phyloP scores from a whole-genome alignment of 352 stramenopile genomes.

The Thalassiosira delicatula region DNA sequence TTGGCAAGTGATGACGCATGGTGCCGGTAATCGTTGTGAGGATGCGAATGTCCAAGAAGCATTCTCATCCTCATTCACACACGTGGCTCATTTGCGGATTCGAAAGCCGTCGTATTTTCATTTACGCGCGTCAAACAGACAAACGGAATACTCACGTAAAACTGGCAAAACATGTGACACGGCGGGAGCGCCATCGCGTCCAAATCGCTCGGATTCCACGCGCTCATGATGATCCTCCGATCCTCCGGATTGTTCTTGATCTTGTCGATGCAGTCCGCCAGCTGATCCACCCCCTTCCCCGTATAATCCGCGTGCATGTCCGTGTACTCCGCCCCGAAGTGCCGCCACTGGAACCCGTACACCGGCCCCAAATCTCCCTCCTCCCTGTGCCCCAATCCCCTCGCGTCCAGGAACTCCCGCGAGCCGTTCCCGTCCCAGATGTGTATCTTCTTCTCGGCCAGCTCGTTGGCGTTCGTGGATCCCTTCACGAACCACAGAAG shows the following conservation, averaged over 20 bases:
- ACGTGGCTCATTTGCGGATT: too few species aligned
- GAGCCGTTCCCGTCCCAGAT: constrained; percentile 99
- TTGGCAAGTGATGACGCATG: neutral
- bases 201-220: constrained; percentile 98
- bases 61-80: too few species aligned
- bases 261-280: constrained; percentile 97
- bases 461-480: constrained; percentile 94
- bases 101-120: too few species aligned
- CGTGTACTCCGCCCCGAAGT: constrained; percentile 98
- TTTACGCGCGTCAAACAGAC: too few species aligned
- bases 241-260: constrained; percentile 97
- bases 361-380: constrained; percentile 94
- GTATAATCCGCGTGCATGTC: constrained; percentile 98
- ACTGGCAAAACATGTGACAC: constrained; percentile 99
- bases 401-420: constrained; percentile 87
- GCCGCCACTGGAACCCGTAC: constrained; percentile 98
- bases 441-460: constrained; percentile 97
- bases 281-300: constrained; percentile 97
- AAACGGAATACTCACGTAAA: constrained; percentile 85
- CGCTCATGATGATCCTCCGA: constrained; percentile 97
- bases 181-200: constrained; percentile 97
- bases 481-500: constrained; percentile 98
- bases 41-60: too few species aligned
- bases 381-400: constrained; percentile 92
- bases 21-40: too few species aligned